phyloP scores from a whole-genome alignment of 352 stramenopile species.

The Globisporangium takayamanum region DNA sequence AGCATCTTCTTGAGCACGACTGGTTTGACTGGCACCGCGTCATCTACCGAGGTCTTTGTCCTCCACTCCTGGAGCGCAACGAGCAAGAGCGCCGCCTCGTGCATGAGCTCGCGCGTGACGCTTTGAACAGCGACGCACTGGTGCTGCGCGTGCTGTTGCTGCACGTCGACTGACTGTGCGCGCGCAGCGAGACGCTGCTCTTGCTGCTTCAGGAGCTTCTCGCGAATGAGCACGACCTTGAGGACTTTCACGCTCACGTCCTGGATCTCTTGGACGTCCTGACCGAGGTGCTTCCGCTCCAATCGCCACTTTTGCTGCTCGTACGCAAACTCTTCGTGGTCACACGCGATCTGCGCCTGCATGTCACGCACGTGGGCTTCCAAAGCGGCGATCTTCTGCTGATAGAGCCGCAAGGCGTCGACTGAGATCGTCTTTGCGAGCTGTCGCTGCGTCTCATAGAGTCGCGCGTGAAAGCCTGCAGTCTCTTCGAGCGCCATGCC shows the following conservation, averaged over 20 bases:
- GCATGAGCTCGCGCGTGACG: conserved; percentile 28
- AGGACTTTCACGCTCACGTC: conserved; percentile 58
- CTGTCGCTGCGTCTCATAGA: neutral
- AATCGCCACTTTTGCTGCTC: conserved; percentile 51
- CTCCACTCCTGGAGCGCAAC: conserved; percentile 39
- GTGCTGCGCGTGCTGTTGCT: conserved; percentile 14
- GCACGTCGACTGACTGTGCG: conserved; percentile 12
- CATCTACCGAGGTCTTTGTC: conserved; percentile 8
- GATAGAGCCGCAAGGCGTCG: conserved; percentile 22
- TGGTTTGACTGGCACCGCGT: conserved; percentile 28
- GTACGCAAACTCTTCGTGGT: conserved; percentile 59
- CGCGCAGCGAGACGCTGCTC: conserved; percentile 23
- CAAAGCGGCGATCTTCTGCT: conserved; percentile 41
- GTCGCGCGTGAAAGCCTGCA: neutral
- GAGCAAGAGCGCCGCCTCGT: conserved; percentile 45
- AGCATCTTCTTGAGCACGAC: conserved; percentile 40
- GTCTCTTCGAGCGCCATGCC: conserved; percentile 42
- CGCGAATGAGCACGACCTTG: conserved; percentile 55
- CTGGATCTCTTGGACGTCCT: conserved; percentile 56
- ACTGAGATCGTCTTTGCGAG: conserved; percentile 7
- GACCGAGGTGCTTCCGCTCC: conserved; percentile 37
- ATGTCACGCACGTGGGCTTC: conserved; percentile 42
- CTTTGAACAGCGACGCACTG: conserved; percentile 15
- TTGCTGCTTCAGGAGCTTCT: conserved; percentile 55
- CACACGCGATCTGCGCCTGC: conserved; percentile 49